phyloP scores from a whole-genome alignment of 2,329 filamentous ascomycete species.

The Colletotrichum horii region DNA sequence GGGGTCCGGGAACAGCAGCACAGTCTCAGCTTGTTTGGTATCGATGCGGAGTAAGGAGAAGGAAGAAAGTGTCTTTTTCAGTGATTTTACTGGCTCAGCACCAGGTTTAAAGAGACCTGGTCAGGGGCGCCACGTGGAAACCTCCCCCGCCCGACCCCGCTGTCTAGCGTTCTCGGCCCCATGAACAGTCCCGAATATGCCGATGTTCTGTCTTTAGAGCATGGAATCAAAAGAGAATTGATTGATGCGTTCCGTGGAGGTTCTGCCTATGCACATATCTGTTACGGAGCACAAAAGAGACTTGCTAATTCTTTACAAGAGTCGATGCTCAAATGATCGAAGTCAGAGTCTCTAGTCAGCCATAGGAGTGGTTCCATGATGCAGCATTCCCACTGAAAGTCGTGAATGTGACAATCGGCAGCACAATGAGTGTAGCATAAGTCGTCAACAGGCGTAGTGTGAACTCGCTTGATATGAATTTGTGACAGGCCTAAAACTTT shows the following conservation, averaged over 20 bases:
- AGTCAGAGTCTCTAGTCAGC: too few species aligned
- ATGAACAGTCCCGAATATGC: neutral
- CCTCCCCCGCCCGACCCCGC: neutral
- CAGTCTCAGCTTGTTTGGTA: neutral
- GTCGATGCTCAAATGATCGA: neutral
- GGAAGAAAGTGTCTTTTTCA: neutral
- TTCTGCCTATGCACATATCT: neutral
- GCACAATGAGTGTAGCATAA: too few species aligned
- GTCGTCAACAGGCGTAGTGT: too few species aligned
- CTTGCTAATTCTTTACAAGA: accelerated
- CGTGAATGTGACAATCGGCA: too few species aligned
- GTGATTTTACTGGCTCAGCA: neutral
- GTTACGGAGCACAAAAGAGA: accelerated
- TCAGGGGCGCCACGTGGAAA: neutral
- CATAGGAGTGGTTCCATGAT: too few species aligned
- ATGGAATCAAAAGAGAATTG: neutral
- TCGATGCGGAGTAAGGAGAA: neutral
- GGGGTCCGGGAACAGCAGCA: neutral
- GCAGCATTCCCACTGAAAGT: too few species aligned
- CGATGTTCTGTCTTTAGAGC: neutral
- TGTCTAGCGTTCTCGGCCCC: neutral
- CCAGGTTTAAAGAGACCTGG: neutral
- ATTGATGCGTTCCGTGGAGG: neutral
- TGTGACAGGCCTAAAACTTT: too few species aligned
- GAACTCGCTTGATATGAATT: too few species aligned